phyloP scores from a whole-genome alignment of 2,329 filamentous ascomycete genomes.

The Neofusicoccum ribis region DNA sequence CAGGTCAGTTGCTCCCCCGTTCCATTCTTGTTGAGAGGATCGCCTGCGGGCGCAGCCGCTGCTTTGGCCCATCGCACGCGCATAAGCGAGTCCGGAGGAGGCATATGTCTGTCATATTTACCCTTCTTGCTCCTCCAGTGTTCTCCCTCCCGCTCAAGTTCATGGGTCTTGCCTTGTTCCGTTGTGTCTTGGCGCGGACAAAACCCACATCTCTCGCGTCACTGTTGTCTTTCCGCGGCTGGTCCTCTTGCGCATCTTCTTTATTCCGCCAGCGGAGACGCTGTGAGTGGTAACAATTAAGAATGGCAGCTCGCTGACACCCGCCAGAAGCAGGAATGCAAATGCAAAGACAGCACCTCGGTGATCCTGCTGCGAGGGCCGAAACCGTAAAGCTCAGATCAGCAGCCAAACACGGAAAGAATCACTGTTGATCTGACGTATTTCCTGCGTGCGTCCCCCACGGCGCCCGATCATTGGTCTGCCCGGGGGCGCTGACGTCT shows the following conservation, averaged over 20 bases:
- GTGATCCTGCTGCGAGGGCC: not conserved
- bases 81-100: not conserved
- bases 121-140: not conserved
- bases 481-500: not conserved
- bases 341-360: too few relatives aligned
- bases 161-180: too few relatives aligned
- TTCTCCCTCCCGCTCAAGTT: not conserved
- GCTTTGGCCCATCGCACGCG: not conserved
- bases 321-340: not conserved
- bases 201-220: not conserved
- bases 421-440: not conserved
- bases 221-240: not conserved
- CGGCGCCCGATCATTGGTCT: not conserved
- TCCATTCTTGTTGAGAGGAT: not conserved
- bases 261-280: not conserved
- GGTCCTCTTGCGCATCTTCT: not conserved
- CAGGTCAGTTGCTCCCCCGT: not conserved
- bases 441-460: not conserved
- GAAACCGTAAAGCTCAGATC: not conserved
- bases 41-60: not conserved
- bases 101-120: too few relatives aligned
- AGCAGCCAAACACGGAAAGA: not conserved
- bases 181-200: too few relatives aligned
- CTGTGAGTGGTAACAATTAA: not conserved
- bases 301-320: too few relatives aligned